Evolutionary conservation across 345 rosid species (phyloP), one percentile per base, ranked within the genome.

Genomic region (Ceriops zippeliana): DNA sequence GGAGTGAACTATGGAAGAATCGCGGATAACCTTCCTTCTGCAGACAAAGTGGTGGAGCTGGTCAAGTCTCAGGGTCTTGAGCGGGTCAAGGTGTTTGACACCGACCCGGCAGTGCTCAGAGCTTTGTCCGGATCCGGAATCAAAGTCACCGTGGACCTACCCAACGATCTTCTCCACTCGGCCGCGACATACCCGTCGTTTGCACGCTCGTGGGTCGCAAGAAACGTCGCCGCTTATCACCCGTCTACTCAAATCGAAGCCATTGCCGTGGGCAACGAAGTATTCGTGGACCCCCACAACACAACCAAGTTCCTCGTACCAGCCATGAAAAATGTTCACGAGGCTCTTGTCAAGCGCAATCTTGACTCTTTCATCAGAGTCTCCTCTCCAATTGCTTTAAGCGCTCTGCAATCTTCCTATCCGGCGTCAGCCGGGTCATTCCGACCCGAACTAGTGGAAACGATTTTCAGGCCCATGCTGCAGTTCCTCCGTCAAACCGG

Each of bases 371-470:
- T 78, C 63, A 90, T 95, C 30, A 95, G 87, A 63, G 80, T 95
- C 67, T 90, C 98, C 6, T 90, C 99, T 0, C 99, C 99, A 0
- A 78, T 95, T 13, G 99, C 99, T 0, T 70, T 95, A 5, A 86
- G 89, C 67, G 99, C 99, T 0, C 78, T 91, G 0, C 92, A 87
- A 53, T 66, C 68, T 71, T 95, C 99, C 2, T 95, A 87, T 82
- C 99, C 99, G 3, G 84, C 99, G 6, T 95, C 99, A 0, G 87
- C 97, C 5, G 99, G 99, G 5, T 80, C 96, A 4, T 95, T 95
- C 87, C 82, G 96, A 62, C 74, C 90, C 32, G 96, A 91, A 49
- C 75, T 95, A 1, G 37, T 91, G 7, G 92, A 88, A 16, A 61
- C 84, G 19, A 90, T 90, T 30, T 86, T 95, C 32, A 81, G 79